Evolutionary conservation across 495 filamentous ascomycete species (phyloP).

Genomic region (Immersiella caudata): DNA sequence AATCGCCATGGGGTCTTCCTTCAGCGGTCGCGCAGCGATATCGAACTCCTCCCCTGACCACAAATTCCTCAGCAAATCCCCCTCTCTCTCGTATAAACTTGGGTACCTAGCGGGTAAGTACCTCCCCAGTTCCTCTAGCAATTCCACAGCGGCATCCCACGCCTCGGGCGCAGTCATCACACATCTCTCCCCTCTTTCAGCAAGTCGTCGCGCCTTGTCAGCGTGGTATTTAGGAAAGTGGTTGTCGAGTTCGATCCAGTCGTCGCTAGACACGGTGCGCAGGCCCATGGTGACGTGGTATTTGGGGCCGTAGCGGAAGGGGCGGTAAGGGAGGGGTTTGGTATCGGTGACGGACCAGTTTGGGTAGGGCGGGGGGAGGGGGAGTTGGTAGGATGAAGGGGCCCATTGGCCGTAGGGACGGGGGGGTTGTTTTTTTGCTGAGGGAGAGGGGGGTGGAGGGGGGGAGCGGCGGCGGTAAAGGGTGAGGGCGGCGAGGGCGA

Average conservation of each 20-base stretch:
- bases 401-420: constrained; percentile 60
- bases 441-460: neutral
- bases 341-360: constrained; percentile 71
- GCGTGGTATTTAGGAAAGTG: constrained; percentile 77
- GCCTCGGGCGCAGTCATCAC: constrained; percentile 74
- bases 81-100: constrained; percentile 65
- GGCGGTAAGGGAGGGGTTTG: constrained; percentile 81
- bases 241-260: constrained; percentile 91
- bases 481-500: neutral
- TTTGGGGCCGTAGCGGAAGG: constrained; percentile 77
- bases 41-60: constrained; percentile 75
- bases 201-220: constrained; percentile 70
- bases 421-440: constrained; percentile 13
- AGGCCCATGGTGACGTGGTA: constrained; percentile 82
- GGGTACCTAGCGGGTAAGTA: constrained; percentile 87
- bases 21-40: constrained; percentile 64
- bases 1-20: constrained; percentile 83
- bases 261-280: constrained; percentile 72
- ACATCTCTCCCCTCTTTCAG: constrained; percentile 70
- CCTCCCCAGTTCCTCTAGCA: constrained; percentile 71
- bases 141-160: constrained; percentile 74
- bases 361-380: constrained; percentile 66
- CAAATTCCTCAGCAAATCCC: constrained; percentile 69
- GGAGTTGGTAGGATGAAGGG: constrained; percentile 68
- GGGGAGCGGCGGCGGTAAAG: neutral